Evolutionary conservation across 108 stramenopile genomes (phyloP), one percentile per base, ranked within the genome.

Genomic region (Cyclotella cryptica): DNA sequence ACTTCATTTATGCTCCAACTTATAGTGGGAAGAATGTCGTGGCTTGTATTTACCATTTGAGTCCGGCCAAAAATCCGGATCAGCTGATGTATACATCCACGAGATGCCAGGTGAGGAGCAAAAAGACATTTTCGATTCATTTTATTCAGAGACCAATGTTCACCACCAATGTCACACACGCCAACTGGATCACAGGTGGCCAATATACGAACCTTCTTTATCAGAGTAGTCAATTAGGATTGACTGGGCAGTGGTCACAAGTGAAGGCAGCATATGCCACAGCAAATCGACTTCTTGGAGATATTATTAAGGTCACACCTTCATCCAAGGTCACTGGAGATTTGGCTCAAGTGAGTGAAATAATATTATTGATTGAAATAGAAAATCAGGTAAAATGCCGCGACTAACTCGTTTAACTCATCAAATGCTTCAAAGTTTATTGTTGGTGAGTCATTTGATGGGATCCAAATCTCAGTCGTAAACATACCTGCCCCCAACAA

Each of bases 241-340:
- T 99, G 39, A 94, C 89, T 12, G 98, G 91, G 13, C 89, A 94
- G 39, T 99, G 97, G 97, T 79, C 84, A 19, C 86, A 89, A 47
- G 94, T 98, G 66, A 98, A 98, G 88, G 79, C 73, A 24, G 89
- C 93, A 18, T 99, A 98, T 80, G 97, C 98, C 24, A 81, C 84
- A 10, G 98, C 97, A 24, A 99, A 99, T 78, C 78, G 87, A 3
- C 74, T 99, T 60, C 78, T 98, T 30, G 98, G 98, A 12, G 98
- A 98, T 80, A 98, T 99, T 52, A 89, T 96, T 79, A 99, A 99
- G 88, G 98, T 98, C 19, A 99, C 98, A 14, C 98, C 98, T 5
- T 95, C 95, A 1, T 88, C 85, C 61, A 98, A 99, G 93, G 97
- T 97, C 10, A 92, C 93, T 13, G 98, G 98, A 42, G 98, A 99